Evolutionary conservation across 179 eudicot species (phyloP), one percentile per base, ranked within the genome.

Genomic region (Pouteria campechiana): DNA sequence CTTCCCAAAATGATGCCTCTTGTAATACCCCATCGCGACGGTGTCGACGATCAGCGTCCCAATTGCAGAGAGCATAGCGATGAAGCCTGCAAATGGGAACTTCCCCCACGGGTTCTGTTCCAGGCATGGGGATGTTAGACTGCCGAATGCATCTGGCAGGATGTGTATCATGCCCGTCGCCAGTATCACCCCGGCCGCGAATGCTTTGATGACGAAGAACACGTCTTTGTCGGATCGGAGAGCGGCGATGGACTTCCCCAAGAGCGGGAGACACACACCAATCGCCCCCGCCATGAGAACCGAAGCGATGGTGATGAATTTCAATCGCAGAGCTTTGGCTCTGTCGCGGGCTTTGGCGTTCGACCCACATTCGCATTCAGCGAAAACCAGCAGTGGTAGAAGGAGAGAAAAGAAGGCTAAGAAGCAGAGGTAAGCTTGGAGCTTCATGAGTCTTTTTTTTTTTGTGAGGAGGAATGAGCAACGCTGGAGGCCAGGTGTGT

Each of bases 181-280:
- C 7, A 61, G 39, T 5, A 61, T 61, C 12, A 63, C 68, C 0
- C 68, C 68, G 17, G 62, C 68, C 2, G 68, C 68, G 17, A 63
- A 49, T 21, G 68, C 68, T 11, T 63, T 63, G 43, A 63, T 27
- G 16, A 32, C 23, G 43, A 55, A 48, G 51, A 55, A 55, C 1
- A 44, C 2, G 22, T 55, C 52, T 16, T 49, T 63, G 1, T 50
- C 57, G 13, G 61, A 52, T 3, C 19, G 34, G 0, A 62, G 20
- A 0, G 41, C 36, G 0, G 47, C 14, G 21, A 55, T 2, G 14
- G 4, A 17, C 18, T 33, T 55, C 2, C 52, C 62, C 3, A 63
- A 17, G 14, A 36, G 27, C 3, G 68, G 68, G 19, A 63, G 48
- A 7, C 41, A 41, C 30, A 55, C 68, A 0, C 68, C 68, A 4